These are phyloP conservation scores for Crotalaria pallida DNA, from an alignment of 306 rosid species.

Conservation along the genomic window DNA sequence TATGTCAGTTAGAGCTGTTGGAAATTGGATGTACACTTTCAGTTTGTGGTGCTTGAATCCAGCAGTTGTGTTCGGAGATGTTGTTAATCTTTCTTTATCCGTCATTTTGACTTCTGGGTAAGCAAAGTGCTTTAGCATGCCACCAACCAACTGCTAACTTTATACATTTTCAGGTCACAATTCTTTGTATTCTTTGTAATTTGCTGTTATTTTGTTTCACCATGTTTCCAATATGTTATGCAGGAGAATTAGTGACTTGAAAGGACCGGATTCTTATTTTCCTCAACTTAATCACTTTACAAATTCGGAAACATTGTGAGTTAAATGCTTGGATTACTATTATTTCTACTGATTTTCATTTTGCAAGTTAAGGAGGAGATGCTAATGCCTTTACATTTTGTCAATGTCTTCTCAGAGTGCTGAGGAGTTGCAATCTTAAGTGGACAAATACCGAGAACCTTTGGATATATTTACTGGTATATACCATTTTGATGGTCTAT, in stretches of 20 bases:
- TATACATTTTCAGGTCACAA: background rate
- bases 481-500: background rate
- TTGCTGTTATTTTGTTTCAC: background rate
- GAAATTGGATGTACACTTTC: conserved; percentile 71
- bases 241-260: conserved; percentile 76
- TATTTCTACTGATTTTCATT: background rate
- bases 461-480: background rate
- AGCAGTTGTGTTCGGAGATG: conserved; percentile 86
- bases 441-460: conserved; percentile 23
- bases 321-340: background rate
- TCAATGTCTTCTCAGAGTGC: conserved; percentile 12
- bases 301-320: conserved; percentile 43
- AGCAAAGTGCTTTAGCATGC: conserved; percentile 2
- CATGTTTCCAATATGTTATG: conserved; percentile 8
- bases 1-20: conserved; percentile 62
- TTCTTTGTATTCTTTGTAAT: background rate
- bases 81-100: conserved; percentile 76
- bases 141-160: conserved; percentile 3
- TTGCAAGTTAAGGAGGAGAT: background rate
- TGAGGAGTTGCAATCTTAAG: conserved; percentile 43
- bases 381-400: background rate
- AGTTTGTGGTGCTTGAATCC: conserved; percentile 99
- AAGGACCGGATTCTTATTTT: conserved; percentile 46
- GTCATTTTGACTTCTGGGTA: conserved; percentile 93
- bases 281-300: conserved; percentile 43